These are phyloP conservation scores for Coniochaeta sp. DNA, from an alignment of 2,329 filamentous ascomycete species.

Conservation along the genomic window DNA sequence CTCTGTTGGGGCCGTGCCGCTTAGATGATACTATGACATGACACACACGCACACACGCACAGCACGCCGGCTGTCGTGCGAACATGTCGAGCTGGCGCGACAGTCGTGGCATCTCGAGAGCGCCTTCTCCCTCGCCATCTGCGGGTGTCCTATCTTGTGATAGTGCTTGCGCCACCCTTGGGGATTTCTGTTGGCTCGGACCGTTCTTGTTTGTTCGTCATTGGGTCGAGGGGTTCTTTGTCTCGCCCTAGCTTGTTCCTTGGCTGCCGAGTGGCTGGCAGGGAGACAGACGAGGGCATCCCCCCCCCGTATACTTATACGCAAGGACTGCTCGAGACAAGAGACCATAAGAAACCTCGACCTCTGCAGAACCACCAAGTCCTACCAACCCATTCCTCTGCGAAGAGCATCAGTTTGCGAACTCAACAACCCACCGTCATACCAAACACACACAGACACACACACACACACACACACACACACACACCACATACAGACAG, in stretches of 20 bases:
- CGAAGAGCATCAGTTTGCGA: neutral
- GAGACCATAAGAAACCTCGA: neutral
- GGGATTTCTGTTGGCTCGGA: neutral
- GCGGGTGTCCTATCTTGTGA: neutral
- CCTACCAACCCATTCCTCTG: neutral
- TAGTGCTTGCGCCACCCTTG: neutral
- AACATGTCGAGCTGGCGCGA: neutral
- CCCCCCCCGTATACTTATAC: slow-evolving; percentile 7
- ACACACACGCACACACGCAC: too few relatives aligned
- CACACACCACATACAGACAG: too few relatives aligned
- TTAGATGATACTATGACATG: slow-evolving; percentile 4
- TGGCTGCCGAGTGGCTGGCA: neutral
- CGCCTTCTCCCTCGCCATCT: neutral
- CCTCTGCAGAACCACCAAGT: neutral
- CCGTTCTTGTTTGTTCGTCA: neutral
- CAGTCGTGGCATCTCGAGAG: neutral
- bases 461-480: too few relatives aligned
- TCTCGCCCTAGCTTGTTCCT: neutral
- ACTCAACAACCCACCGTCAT: slow-evolving; percentile 1
- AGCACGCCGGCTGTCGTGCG: neutral
- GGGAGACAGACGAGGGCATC: neutral
- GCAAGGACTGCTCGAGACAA: neutral
- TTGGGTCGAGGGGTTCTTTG: neutral
- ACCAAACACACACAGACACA: too few relatives aligned
- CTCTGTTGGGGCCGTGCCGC: neutral